phyloP scores from a whole-genome alignment of 805 yeast genomes.

The Ogataea pignaliae region DNA sequence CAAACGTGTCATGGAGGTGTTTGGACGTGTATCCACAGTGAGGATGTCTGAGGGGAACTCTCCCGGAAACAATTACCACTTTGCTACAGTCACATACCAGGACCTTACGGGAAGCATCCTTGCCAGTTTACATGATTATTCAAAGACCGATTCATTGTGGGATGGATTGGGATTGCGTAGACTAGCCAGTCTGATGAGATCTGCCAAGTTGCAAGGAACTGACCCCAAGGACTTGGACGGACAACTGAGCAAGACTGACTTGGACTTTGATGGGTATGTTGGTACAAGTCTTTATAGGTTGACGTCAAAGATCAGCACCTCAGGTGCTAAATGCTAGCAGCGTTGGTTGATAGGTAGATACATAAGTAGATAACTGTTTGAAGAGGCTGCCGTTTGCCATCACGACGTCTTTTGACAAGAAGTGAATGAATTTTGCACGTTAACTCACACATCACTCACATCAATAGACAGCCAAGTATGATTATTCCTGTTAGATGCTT shows the following conservation, averaged over 20 bases:
- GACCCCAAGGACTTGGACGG: constrained; percentile 1
- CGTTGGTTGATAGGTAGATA: no score
- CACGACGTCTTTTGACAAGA: no score
- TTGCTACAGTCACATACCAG: constrained; percentile 34
- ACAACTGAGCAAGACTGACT: neutral
- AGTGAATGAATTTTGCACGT: no score
- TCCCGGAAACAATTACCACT: constrained; percentile 29
- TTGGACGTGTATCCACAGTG: constrained; percentile 35
- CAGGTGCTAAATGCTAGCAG: neutral
- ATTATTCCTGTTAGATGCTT: constrained; percentile 99
- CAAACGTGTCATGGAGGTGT: constrained; percentile 38
- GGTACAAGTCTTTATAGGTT: constrained; percentile 16
- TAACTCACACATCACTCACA: no score
- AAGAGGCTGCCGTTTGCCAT: no score
- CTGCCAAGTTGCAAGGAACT: constrained; percentile 15
- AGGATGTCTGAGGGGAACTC: constrained; percentile 6
- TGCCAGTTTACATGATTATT: constrained; percentile 41
- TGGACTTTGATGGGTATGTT: constrained; percentile 19
- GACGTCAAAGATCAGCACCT: neutral
- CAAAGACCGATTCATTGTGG: constrained; percentile 40
- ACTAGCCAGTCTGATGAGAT: constrained; percentile 42
- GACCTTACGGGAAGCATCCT: constrained; percentile 24
- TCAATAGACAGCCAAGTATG: constrained; percentile 44
- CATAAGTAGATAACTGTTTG: no score
- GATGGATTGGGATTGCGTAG: constrained; percentile 40